These are phyloP conservation scores for Auricularia sp. DNA, from an alignment of 768 basidiomycete species.

Conservation along the genomic window DNA sequence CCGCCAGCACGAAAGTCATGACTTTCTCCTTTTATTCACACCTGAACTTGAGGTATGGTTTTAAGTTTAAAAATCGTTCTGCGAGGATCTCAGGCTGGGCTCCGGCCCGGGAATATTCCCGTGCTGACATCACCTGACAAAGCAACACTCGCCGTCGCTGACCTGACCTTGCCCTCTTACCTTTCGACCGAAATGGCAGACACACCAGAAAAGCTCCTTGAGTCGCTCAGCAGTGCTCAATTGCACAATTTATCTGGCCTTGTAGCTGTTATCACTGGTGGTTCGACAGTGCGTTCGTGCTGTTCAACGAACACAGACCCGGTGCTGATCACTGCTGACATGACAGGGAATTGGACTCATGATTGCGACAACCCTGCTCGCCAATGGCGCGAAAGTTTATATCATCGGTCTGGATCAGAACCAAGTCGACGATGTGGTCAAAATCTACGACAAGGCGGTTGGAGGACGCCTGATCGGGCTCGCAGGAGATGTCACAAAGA, in stretches of 20 bases:
- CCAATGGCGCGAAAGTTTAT: constrained; percentile 41
- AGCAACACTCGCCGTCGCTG: too few species aligned
- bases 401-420: constrained; percentile 35
- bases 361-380: constrained; percentile 37
- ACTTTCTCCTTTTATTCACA: too few species aligned
- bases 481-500: constrained; percentile 22
- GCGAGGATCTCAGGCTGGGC: too few species aligned
- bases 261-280: constrained; percentile 38
- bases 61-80: too few species aligned
- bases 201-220: constrained; percentile 14
- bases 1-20: too few species aligned
- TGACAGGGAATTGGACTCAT: constrained; percentile 40
- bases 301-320: neutral
- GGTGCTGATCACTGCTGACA: neutral
- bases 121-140: too few species aligned
- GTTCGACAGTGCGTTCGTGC: constrained; percentile 27
- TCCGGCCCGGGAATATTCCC: too few species aligned
- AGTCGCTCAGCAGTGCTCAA: constrained; percentile 26
- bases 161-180: too few species aligned
- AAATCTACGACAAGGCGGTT: neutral
- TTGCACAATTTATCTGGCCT: constrained; percentile 36
- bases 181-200: neutral
- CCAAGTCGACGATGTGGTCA: constrained; percentile 29
- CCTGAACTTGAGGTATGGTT: too few species aligned
- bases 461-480: neutral